Base-by-base conservation (phyloP, 2,329 filamentous ascomycete species). In the Aspergillus pseudotamarii region DNA sequence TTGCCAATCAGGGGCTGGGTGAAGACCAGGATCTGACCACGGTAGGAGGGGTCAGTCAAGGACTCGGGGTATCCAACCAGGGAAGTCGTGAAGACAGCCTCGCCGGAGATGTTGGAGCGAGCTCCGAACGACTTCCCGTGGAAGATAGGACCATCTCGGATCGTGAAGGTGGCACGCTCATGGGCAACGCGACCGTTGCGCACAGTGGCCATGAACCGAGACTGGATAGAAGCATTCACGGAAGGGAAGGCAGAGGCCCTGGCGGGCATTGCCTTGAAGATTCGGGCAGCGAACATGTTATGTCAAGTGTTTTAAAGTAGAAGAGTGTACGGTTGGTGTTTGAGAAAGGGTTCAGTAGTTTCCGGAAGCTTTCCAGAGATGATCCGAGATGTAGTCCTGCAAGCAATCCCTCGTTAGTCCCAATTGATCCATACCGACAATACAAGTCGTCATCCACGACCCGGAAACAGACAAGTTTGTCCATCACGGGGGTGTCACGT, bases 1-100 rank as follows among this genome's bases (percentile, higher is more conserved):
- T 99, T 99, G 76, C 95, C 95, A 75, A 99, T 97, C 71, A 99
- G 84, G 41, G 95, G 95, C 79, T 97, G 94, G 69, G 95, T 99
- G 85, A 98, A 97, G 80, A 98, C 94, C 72, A 99, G 86, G 71
- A 99, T 98, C 84, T 99, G 95, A 59, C 81, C 88, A 70, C 88
- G 87, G 78, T 90, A 90, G 61, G 88, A 89, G 14, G 88, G 88
- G 69, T 89, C 88, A 74, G 87, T 89, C 82, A 90, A 83, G 53
- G 87, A 97, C 84, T 99, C 95, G 71, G 95, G 95, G 80, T 99
- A 99, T 74, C 95, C 95, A 64, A 99, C 95, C 61, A 98, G 89
- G 28, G 94, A 97, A 65, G 95, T 98, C 66, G 95, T 98, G 85
- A 99, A 99, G 78, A 98, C 95, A 53, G 95, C 95, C 84, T 99